A percentile compares a stretch with the other conserved stretches of the same genome.
Evolutionary conservation across 106 monocot genomes (phyloP).

Genomic region (Agapanthus africanus): DNA sequence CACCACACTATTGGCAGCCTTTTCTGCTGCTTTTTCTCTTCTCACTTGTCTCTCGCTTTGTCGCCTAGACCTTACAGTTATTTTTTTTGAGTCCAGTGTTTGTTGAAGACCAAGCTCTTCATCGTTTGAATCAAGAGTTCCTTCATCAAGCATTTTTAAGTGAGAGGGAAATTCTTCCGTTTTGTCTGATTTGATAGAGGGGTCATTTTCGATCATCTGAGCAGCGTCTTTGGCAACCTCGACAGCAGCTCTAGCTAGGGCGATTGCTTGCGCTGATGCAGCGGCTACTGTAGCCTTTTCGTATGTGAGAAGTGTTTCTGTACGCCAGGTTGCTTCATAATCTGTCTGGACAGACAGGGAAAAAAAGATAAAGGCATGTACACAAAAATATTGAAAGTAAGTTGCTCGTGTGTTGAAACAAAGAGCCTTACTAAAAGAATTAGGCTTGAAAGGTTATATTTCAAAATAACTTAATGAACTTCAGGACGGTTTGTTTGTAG

Average conservation of each 20-base stretch:
- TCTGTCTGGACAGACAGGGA: constrained; percentile 34
- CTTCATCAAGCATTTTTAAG: not conserved
- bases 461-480: no score
- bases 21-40: constrained; percentile 55
- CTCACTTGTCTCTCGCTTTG: constrained; percentile 71
- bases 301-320: constrained; percentile 33
- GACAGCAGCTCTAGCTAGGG: constrained; percentile 84
- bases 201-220: constrained; percentile 25
- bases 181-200: constrained; percentile 18
- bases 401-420: no score
- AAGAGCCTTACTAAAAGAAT: no score
- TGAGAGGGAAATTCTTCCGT: constrained; percentile 18
- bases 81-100: constrained; percentile 3
- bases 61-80: constrained; percentile 62
- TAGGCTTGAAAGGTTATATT: no score
- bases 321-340: constrained; percentile 21
- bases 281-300: constrained; percentile 69
- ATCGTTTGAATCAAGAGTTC: not conserved
- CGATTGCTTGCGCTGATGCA: constrained; percentile 76
- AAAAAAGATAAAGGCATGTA: no score
- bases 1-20: constrained; percentile 22
- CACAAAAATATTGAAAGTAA: no score
- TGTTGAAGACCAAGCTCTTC: constrained; percentile 14
- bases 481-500: no score
- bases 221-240: constrained; percentile 86